Percentiles rank a stretch among this genome's conserved stretches.
Evolutionary conservation across 2,329 filamentous ascomycete species (phyloP).

Genomic region (Torrubiellomyces zombiae): DNA sequence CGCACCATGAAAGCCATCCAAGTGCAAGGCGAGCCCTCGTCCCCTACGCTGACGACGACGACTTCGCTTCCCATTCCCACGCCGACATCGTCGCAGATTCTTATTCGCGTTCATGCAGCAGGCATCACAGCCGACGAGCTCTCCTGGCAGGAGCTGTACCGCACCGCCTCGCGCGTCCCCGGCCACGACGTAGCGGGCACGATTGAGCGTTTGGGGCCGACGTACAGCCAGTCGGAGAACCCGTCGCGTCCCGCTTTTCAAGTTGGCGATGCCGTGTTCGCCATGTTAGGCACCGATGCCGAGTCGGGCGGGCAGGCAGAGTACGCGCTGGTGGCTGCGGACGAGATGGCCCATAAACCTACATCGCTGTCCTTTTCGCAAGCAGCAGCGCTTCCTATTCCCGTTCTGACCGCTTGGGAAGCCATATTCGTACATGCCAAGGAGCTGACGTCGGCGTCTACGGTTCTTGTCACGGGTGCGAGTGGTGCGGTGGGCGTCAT

Average conservation of each 20-base stretch:
- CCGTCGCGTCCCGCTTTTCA: conserved; percentile 7
- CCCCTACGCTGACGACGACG: conserved; percentile 7
- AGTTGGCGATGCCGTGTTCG: conserved; percentile 10
- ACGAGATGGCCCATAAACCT: conserved; percentile 9
- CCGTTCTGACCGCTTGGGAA: conserved; percentile 14
- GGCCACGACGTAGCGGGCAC: conserved; percentile 19
- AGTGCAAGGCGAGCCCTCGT: conserved; percentile 10
- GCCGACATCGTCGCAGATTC: conserved; percentile 7
- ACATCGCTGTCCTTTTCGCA: conserved; percentile 7
- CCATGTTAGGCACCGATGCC: conserved; percentile 10
- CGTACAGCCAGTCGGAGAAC: too few relatives aligned
- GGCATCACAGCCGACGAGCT: conserved; percentile 19
- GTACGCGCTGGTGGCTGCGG: conserved; percentile 7
- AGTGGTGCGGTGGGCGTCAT: conserved; percentile 14
- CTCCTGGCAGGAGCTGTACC: conserved; percentile 16
- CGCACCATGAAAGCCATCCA: conserved; percentile 19
- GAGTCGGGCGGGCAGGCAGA: conserved; percentile 12
- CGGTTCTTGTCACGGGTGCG: conserved; percentile 14
- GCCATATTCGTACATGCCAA: conserved; percentile 9
- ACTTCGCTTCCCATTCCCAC: conserved; percentile 6
- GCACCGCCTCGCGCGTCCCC: conserved; percentile 12
- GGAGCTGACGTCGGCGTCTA: conserved; percentile 4
- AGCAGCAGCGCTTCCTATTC: conserved; percentile 15
- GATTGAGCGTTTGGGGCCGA: conserved; percentile 10
- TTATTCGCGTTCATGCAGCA: conserved; percentile 15